phyloP scores from a whole-genome alignment of 441 rosid genomes.

The Geranium incanum region DNA sequence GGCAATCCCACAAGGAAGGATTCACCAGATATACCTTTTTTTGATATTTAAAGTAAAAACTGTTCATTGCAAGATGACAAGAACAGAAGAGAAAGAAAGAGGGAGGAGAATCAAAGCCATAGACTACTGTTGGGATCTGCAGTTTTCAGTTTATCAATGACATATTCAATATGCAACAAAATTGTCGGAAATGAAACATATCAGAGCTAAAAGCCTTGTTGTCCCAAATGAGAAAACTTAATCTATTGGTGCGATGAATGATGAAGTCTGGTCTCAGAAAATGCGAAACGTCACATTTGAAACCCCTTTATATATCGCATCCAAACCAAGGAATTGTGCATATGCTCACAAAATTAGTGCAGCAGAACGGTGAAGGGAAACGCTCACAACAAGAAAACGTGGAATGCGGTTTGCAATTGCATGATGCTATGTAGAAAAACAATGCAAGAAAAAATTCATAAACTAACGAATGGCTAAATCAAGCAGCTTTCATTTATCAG shows the following conservation, averaged over 20 bases:
- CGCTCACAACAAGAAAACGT: neutral
- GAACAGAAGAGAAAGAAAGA: too few relatives aligned
- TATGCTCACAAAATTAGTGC: neutral
- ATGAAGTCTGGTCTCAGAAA: neutral
- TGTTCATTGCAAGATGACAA: too few relatives aligned
- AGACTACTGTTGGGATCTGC: neutral
- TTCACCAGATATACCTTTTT: too few relatives aligned
- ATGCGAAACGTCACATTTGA: neutral
- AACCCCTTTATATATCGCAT: neutral
- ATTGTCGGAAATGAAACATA: neutral
- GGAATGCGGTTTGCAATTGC: neutral
- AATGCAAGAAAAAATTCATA: neutral
- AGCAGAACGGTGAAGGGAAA: neutral
- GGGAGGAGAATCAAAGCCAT: too few relatives aligned
- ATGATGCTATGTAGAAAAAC: neutral
- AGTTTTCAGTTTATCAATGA: neutral
- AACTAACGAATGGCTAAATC: neutral
- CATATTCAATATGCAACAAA: neutral
- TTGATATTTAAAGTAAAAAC: too few relatives aligned
- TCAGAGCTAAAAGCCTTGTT: neutral
- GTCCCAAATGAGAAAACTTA: neutral
- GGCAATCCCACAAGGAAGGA: too few relatives aligned
- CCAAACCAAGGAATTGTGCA: neutral
- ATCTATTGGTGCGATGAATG: neutral
- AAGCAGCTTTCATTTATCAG: neutral